Evolutionary conservation across 164 flowering plant genomes (phyloP), one percentile per base, ranked within the genome.

Genomic region (Amborella trichopoda): DNA sequence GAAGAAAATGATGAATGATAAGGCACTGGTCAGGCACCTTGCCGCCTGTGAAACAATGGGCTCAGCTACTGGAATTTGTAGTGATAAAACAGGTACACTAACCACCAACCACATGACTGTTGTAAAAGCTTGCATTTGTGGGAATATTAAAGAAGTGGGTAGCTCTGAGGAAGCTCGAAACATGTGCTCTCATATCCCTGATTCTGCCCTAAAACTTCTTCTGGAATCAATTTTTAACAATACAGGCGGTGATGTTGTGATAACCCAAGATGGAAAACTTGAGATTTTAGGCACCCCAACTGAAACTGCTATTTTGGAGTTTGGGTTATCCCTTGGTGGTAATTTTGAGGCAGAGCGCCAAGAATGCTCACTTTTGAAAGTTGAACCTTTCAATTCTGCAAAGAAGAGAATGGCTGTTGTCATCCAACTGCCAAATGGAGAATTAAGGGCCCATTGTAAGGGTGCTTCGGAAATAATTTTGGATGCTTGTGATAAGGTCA

Each of bases 11-110:
- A 89, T 89, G 97, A 85, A 83, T 40, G 94, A 89, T 42, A 82
- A 75, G 67, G 97, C 95, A 44, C 85, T 89, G 28, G 97, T 89
- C 28, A 83, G 95, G 54, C 70, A 89, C 58, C 70, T 89, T 44
- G 95, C 95, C 30, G 97, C 95, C 48, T 89, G 95, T 65, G 97
- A 89, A 67, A 89, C 97, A 17, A 89, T 89, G 97, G 97, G 97
- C 26, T 89, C 97, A 55, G 72, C 91, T 16, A 90, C 98, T 8
- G 73, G 59, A 56, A 90, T 90, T 39, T 90, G 98, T 47, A 86
- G 98, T 60, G 98, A 90, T 76, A 90, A 90, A 64, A 90, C 98
- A 17, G 98, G 98, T 27, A 89, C 97, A 3, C 67, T 89, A 26
- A 89, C 97, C 24, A 85, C 95, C 56, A 89, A 85, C 62, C 95